These are phyloP conservation scores for Aureobasidium vineae DNA, from an alignment of 2,329 filamentous ascomycete genomes.

Conservation along the genomic window DNA sequence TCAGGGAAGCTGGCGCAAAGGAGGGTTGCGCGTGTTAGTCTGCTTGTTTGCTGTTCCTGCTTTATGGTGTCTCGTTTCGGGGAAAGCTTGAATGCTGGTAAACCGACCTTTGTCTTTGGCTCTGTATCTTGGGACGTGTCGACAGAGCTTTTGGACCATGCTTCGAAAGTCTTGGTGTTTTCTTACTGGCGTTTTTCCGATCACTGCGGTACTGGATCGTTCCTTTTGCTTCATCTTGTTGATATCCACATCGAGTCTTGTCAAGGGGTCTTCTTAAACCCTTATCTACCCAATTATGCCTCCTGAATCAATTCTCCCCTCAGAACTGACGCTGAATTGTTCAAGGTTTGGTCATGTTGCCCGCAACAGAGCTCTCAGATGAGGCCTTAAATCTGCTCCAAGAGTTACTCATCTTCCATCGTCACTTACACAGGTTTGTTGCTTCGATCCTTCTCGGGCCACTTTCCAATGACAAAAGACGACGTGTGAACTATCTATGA, in stretches of 20 bases:
- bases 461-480: neutral
- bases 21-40: constrained; percentile 84
- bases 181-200: neutral
- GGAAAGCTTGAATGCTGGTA: neutral
- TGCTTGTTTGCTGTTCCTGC: neutral
- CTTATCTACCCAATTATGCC: neutral
- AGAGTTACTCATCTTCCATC: too few relatives aligned
- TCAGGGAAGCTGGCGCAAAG: constrained; percentile 72
- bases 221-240: constrained; percentile 14
- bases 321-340: neutral
- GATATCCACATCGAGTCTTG: constrained; percentile 25
- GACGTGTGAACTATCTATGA: neutral
- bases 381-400: too few relatives aligned
- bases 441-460: neutral
- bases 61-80: neutral
- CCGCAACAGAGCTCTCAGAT: neutral
- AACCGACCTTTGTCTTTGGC: neutral
- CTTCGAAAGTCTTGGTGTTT: neutral
- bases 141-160: neutral
- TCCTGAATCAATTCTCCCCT: neutral
- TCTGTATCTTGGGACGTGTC: neutral
- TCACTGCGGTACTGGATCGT: neutral
- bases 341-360: neutral
- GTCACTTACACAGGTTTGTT: too few relatives aligned
- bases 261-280: neutral